Conservation (phyloP, 2,329 filamentous ascomycete species). For the Aureobasidium zeae region DNA sequence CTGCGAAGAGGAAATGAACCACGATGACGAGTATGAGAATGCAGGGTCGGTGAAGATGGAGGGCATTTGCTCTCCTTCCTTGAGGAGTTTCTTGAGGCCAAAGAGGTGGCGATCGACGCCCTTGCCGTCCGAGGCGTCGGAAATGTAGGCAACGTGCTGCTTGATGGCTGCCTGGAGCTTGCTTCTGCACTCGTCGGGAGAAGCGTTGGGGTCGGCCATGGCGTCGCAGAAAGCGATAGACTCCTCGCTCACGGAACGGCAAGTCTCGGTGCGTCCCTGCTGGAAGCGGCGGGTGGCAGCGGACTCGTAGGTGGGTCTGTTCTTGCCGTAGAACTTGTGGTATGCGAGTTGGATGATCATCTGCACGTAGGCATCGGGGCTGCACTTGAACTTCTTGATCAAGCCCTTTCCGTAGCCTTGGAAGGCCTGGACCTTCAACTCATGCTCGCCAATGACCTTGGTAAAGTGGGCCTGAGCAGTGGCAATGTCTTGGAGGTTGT, state of each 20-base stretch:
- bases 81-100: slow-evolving; percentile 82
- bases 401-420: slow-evolving; percentile 96
- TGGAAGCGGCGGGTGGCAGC: slow-evolving; percentile 93
- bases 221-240: slow-evolving; percentile 82
- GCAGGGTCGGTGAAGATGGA: slow-evolving; percentile 80
- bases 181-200: slow-evolving; percentile 57
- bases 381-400: slow-evolving; percentile 99
- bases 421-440: slow-evolving; percentile 89
- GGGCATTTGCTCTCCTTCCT: slow-evolving; percentile 70
- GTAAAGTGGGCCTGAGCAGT: slow-evolving; percentile 70
- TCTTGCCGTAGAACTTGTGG: slow-evolving; percentile 98
- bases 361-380: slow-evolving; percentile 93
- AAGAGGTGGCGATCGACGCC: slow-evolving; percentile 97
- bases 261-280: slow-evolving; percentile 91
- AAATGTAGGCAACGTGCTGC: slow-evolving; percentile 83
- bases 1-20: slow-evolving; percentile 85
- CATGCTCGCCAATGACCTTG: slow-evolving; percentile 73
- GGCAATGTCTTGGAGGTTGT: slow-evolving; percentile 68
- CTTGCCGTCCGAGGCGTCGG: slow-evolving; percentile 78
- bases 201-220: slow-evolving; percentile 60
- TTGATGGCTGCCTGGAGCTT: slow-evolving; percentile 75
- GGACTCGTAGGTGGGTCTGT: slow-evolving; percentile 94
- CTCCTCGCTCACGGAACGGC: slow-evolving; percentile 83
- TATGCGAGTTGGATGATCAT: slow-evolving; percentile 98
- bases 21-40: slow-evolving; percentile 71